Evolutionary conservation across 1,139 yeast genomes (phyloP).

Genomic region (Candida sp.): DNA sequence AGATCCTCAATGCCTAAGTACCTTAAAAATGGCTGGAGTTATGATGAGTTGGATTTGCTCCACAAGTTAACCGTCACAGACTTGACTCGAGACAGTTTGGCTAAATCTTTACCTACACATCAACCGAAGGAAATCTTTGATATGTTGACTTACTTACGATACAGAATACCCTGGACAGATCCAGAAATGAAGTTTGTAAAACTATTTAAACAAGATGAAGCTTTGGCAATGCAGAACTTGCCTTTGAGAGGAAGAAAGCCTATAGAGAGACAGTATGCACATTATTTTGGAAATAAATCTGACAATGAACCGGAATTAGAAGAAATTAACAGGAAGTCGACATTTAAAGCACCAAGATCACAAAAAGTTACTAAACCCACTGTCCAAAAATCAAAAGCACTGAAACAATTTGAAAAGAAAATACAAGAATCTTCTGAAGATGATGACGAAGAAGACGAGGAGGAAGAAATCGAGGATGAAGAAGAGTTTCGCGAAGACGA

Average conservation of each 20-base stretch:
- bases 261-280: neutral
- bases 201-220: neutral
- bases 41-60: neutral
- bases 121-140: neutral
- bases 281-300: neutral
- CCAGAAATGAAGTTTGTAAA: neutral
- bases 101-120: neutral
- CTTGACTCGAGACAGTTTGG: neutral
- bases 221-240: neutral
- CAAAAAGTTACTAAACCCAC: neutral
- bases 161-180: constrained; percentile 1
- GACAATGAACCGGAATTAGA: no score
- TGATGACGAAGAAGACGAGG: neutral
- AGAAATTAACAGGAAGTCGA: no score
- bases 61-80: neutral
- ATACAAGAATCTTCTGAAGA: neutral
- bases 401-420: no score
- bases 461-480: neutral
- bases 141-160: neutral
- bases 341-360: neutral
- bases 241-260: neutral
- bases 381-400: neutral
- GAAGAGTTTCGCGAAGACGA: constrained; percentile 3
- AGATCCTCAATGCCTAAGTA: neutral
- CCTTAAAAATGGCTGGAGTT: constrained; percentile 1